Base-by-base conservation (phyloP, 805 yeast genomes). In the Ogataea trehaloabstinens region DNA sequence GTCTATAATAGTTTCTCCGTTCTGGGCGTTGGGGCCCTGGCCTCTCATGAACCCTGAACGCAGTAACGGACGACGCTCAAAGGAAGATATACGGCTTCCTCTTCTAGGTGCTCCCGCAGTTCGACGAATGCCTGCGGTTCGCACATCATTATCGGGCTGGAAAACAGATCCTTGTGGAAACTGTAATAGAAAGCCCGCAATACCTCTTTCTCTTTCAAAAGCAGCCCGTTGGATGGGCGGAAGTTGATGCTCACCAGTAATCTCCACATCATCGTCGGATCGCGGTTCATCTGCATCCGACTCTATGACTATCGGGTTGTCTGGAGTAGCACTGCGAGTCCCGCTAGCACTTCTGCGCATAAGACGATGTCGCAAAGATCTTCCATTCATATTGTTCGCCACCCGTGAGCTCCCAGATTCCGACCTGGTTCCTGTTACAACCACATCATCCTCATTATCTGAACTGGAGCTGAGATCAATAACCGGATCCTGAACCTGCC, bases 221-320 rank as follows among this genome's bases (percentile, higher is more conserved):
- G 40, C 37, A 11, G 51, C 25, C 21, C 33, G 42, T 13, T 44
- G 42, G 20, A 31, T 24, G 6, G 46, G 44, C 3, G 35, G 44
- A 6, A 49, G 31, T n/a, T 24, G 31, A 11, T 49, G 46, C 34
- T 51, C 59, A 17, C 59, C 53, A 3, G 51, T 41, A 19, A 53
- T 41, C 27, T 52, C 44, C 10, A 55, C 44, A 5, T 55, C 59
- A 19, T 49, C 58, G 28, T 53, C 56, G 4, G 45, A 40, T 18
- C 25, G 36, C 5, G 27, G 24, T 19, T 46, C 46, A 19, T 46
- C 50, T 8, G 35, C 46, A 35, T 53, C 56, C 0, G 56, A 52
- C 4, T 44, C 38, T 20, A 53, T 45, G 22, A 53, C 33, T 22
- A 53, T 53, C 3, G 56, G 46, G n/a, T 46, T 42, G 20, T 42